Conservation (phyloP, 2,329 filamentous ascomycete species). For the Rhexocercosporidium sp. region DNA sequence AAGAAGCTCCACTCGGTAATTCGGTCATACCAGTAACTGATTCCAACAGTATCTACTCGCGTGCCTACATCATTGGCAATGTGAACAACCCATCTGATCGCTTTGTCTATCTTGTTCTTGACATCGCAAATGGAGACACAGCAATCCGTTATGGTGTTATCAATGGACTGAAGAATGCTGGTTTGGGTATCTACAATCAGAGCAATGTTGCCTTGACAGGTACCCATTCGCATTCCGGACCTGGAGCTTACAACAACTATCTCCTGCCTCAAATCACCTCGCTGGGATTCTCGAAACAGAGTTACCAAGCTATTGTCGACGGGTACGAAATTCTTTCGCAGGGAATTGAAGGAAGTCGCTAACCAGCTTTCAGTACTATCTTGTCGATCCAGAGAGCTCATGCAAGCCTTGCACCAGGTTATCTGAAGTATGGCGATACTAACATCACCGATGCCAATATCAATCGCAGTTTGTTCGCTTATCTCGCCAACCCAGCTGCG, state of each 20-base stretch:
- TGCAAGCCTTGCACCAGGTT: slow-evolving; percentile 66
- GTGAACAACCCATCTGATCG: slow-evolving; percentile 69
- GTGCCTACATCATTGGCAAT: slow-evolving; percentile 84
- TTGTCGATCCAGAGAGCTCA: slow-evolving; percentile 84
- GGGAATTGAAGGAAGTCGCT: neutral
- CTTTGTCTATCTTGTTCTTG: slow-evolving; percentile 85
- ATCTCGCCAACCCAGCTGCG: slow-evolving; percentile 79
- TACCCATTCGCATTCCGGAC: slow-evolving; percentile 90
- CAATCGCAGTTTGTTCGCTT: slow-evolving; percentile 86
- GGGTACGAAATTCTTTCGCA: slow-evolving; percentile 51
- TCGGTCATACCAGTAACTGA: slow-evolving; percentile 7
- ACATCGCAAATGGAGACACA: slow-evolving; percentile 86
- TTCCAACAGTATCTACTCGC: slow-evolving; percentile 68
- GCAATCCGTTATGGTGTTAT: slow-evolving; percentile 85
- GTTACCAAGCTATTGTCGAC: slow-evolving; percentile 88
- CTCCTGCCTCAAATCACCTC: slow-evolving; percentile 89
- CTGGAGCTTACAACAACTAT: slow-evolving; percentile 93
- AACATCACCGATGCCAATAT: slow-evolving; percentile 78
- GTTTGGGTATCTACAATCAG: slow-evolving; percentile 72
- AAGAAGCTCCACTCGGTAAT: neutral
- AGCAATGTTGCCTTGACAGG: slow-evolving; percentile 88
- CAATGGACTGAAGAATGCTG: slow-evolving; percentile 72
- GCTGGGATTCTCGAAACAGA: slow-evolving; percentile 82
- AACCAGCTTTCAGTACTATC: slow-evolving; percentile 52
- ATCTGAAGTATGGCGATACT: slow-evolving; percentile 71